These are phyloP conservation scores for Calonectria hawksworthii DNA, from an alignment of 2,329 filamentous ascomycete species.

Conservation along the genomic window DNA sequence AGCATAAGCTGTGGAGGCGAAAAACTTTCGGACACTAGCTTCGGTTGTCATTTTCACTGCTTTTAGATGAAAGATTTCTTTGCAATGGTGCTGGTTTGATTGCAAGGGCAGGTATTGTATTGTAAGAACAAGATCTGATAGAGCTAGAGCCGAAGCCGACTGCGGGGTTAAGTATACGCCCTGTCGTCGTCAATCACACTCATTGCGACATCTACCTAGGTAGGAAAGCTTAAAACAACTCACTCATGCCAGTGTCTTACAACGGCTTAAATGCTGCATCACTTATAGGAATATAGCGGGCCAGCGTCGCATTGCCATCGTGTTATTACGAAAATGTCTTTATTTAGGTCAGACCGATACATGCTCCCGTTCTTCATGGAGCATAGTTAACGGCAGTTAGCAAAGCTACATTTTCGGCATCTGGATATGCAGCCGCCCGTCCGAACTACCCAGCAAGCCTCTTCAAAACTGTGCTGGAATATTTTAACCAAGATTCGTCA, in stretches of 20 bases:
- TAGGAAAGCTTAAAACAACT: slow-evolving; percentile 12
- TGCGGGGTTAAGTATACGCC: slow-evolving; percentile 42
- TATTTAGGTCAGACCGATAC: slow-evolving; percentile 41
- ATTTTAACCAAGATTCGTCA: slow-evolving; percentile 59
- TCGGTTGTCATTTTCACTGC: slow-evolving; percentile 72
- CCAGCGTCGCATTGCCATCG: not conserved
- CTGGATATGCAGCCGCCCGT: slow-evolving; percentile 71
- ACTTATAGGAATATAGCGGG: not conserved
- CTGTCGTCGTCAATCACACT: slow-evolving; percentile 31
- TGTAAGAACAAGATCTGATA: slow-evolving; percentile 30
- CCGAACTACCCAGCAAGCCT: slow-evolving; percentile 70
- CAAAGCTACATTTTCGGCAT: slow-evolving; percentile 68
- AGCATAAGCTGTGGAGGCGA: slow-evolving; percentile 83
- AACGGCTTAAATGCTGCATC: not conserved
- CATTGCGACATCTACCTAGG: not conserved
- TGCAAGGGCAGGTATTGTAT: slow-evolving; percentile 1
- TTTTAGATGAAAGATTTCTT: not conserved
- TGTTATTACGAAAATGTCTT: slow-evolving; percentile 33
- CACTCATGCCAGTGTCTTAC: not conserved
- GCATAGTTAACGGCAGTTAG: slow-evolving; percentile 48
- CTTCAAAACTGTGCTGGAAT: slow-evolving; percentile 67
- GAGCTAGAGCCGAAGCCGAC: slow-evolving; percentile 27
- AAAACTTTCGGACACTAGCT: slow-evolving; percentile 82
- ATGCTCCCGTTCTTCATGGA: not conserved
- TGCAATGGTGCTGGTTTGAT: not conserved